Evolutionary conservation across 2,329 filamentous ascomycete genomes (phyloP), one percentile per base, ranked within the genome.

Genomic region (Pseudodiploospora longispora): DNA sequence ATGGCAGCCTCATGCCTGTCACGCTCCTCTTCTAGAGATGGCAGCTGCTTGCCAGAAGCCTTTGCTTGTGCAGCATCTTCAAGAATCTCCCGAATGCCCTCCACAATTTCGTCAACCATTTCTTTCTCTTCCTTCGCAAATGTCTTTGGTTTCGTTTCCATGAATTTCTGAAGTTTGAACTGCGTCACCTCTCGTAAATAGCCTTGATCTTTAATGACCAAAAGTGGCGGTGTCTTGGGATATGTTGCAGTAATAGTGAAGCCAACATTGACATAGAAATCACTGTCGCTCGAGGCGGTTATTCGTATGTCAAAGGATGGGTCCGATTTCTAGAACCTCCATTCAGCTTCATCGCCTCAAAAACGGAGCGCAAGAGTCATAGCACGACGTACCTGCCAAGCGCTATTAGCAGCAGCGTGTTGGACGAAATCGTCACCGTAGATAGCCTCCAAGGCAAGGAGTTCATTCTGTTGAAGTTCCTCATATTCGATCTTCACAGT

Each of bases 181-280:
- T 78, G 74, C 1, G 85, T 87, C 42, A 78, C 81, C 54, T 85
- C 83, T 36, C 81, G 80, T 44, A 95, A 69, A 37, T 76, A 72
- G 28, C 73, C 70, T 36, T 80, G 68, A 43, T 81, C 72, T 51
- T 85, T 83, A 37, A 94, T 59, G 4, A 75, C 80, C 10, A 95
- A 66, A 8, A 87, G 68, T 1, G 90, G 90, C 2, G 81, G 69
- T 2, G 88, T 85, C 59, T 87, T 95, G 4, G 91, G 93, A 61
- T 97, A 97, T 1, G 90, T 95, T 6, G 89, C 85, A 6, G 88
- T 93, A 52, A 97, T 71, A 44, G 86, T 83, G 42, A 94, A 87
- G 39, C 78, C 75, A n/a, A 97, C 67, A 2, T 79, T 80, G 34
- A 89, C 72, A 28, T 74, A 75, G 48, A 88, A 76, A 40, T 89